Evolutionary conservation across 192 early-diverging fungal species (phyloP).

Genomic region (Tieghemiomyces parasiticus): DNA sequence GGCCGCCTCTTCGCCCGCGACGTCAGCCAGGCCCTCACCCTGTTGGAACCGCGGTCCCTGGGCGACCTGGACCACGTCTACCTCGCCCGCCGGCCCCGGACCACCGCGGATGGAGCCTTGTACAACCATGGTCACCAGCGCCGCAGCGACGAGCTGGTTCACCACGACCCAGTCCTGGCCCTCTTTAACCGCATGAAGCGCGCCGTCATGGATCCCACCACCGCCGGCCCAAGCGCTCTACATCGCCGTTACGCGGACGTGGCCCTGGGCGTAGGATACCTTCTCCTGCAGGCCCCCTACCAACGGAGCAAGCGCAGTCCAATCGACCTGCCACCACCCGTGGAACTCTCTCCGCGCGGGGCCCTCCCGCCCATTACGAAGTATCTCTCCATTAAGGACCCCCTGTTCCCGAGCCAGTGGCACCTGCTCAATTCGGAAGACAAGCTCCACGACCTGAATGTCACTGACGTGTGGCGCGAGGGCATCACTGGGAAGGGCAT

Average conservation of each 20-base stretch:
- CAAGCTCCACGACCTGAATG: conserved; percentile 76
- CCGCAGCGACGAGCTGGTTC: background rate
- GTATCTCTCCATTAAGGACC: conserved; percentile 15
- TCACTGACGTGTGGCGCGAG: conserved; percentile 82
- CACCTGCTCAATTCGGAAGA: conserved; percentile 32
- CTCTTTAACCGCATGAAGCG: background rate
- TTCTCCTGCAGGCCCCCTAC: background rate
- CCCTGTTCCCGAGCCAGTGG: conserved; percentile 28
- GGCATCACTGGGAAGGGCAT: conserved; percentile 78
- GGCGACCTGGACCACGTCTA: background rate
- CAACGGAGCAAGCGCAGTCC: background rate
- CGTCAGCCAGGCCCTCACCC: background rate
- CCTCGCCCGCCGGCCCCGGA: background rate
- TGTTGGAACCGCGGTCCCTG: background rate
- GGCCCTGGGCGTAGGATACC: background rate
- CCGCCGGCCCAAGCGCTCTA: too few species aligned
- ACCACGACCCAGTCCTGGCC: background rate
- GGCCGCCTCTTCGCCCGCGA: background rate
- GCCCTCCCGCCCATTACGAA: background rate
- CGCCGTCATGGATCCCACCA: background rate
- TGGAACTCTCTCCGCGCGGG: background rate
- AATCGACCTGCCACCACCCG: background rate
- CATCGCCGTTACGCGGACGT: background rate
- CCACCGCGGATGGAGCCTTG: background rate
- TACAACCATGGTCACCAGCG: background rate